Evolutionary conservation across 441 rosid species (phyloP).

Genomic region (Daphne laureola): DNA sequence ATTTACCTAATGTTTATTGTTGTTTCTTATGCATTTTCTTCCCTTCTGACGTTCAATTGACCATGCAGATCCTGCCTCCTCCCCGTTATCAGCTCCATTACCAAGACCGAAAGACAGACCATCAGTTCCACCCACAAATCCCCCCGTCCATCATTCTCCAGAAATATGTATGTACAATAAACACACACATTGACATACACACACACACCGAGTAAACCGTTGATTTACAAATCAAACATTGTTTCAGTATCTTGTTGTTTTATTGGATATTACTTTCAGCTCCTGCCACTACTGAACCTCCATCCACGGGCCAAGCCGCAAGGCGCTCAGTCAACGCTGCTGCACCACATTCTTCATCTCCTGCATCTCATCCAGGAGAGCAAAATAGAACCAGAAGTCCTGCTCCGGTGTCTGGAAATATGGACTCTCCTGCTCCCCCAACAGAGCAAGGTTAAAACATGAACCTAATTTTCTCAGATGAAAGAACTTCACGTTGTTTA

Average conservation of each 20-base stretch:
- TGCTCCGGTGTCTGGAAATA: conserved; percentile 28
- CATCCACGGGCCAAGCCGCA: conserved; percentile 20
- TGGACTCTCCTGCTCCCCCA: conserved; percentile 32
- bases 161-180: conserved; percentile 30
- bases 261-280: conserved; percentile 15
- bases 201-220: conserved; percentile 1
- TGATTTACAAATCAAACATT: background rate
- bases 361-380: conserved; percentile 32
- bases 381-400: conserved; percentile 28
- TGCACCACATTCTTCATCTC: conserved; percentile 27
- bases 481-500: background rate
- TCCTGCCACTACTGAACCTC: conserved; percentile 43
- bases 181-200: background rate
- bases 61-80: conserved; percentile 31
- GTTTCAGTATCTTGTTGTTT: conserved; percentile 1
- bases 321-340: conserved; percentile 23
- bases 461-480: conserved; percentile 8
- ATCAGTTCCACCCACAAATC: conserved; percentile 50
- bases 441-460: conserved; percentile 37
- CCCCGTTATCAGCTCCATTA: conserved; percentile 44
- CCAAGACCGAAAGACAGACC: conserved; percentile 21
- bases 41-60: conserved; percentile 12
- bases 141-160: conserved; percentile 37
- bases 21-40: no score
- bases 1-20: no score